Evolutionary conservation across 1,139 yeast genomes (phyloP).

Genomic region (Suhomyces ambrosiae): DNA sequence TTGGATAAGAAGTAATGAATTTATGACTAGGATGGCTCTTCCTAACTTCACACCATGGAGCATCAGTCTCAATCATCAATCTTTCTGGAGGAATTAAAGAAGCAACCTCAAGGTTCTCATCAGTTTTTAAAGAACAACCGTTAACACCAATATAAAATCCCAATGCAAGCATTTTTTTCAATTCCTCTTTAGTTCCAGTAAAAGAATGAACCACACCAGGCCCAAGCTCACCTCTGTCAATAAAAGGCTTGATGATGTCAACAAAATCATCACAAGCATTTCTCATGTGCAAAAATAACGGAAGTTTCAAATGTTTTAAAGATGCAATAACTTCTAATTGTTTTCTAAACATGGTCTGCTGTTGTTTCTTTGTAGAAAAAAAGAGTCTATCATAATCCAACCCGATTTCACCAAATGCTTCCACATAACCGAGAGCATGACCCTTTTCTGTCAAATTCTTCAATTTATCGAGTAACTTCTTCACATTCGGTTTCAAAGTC

Average conservation of each 20-base stretch:
- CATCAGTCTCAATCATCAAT: conserved; percentile 87
- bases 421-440: conserved; percentile 49
- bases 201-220: conserved; percentile 83
- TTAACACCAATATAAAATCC: conserved; percentile 81
- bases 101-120: conserved; percentile 71
- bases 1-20: conserved; percentile 56
- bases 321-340: conserved; percentile 68
- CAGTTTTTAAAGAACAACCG: conserved; percentile 87
- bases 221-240: conserved; percentile 43
- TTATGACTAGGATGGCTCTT: conserved; percentile 77
- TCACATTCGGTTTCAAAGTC: conserved; percentile 26
- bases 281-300: conserved; percentile 88
- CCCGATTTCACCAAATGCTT: conserved; percentile 91
- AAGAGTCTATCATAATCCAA: conserved; percentile 89
- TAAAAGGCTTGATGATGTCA: conserved; percentile 55
- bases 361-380: conserved; percentile 69
- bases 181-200: conserved; percentile 77
- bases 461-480: conserved; percentile 49
- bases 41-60: conserved; percentile 97
- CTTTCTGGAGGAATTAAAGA: conserved; percentile 64
- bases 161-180: conserved; percentile 49
- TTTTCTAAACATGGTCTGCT: conserved; percentile 61
- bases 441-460: conserved; percentile 54
- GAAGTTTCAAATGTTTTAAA: conserved; percentile 54
- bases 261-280: conserved; percentile 84